Evolutionary conservation across 2,329 filamentous ascomycete genomes (phyloP), one percentile per base, ranked within the genome.

Genomic region (Talaromyces piceae): DNA sequence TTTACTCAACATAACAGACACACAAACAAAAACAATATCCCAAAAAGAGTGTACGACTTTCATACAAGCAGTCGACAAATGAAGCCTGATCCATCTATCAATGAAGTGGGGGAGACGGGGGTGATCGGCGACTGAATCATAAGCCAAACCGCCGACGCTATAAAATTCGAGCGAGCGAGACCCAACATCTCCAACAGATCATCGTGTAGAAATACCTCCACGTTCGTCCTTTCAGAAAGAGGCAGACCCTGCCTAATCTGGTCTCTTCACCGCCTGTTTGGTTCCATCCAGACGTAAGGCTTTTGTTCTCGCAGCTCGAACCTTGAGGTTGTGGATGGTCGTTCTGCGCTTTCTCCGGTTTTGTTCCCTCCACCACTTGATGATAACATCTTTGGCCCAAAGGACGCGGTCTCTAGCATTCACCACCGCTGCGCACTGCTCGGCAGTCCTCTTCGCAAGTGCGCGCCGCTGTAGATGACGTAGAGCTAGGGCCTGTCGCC

Each of bases 361-460:
- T 33, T 58, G 45, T 26, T 48, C 47, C 51, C 61, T 63, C 67
- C 67, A 70, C 62, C 66, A 67, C n/a, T 56, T 56, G 50, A 62
- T 37, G 28, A 70, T 70, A 9, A 64, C 61, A 5, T 48, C 49
- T 43, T 63, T 64, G 51, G 54, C 71, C 67, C 55, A 73, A 63
- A 54, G 71, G 11, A 79, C 58, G 31, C 64, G 58, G 43, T 75
- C 66, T 26, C 72, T 59, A 4, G 69, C 67, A 53, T 69, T 66
- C 22, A 77, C 77, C 1, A 79, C 73, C 1, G 59, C 62, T 2
- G 73, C 72, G 55, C 76, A 79, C 11, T 76, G 58, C 33, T 49
- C 50, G 20, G 65, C 64, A 45, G 68, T 46, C 8, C 58, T 55
- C 39, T 58, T 57, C 18, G 61, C 63, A 5, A 63, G 43, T 9